phyloP scores from a whole-genome alignment of 169 alveolate genomes.

The Neospora caninum region DNA sequence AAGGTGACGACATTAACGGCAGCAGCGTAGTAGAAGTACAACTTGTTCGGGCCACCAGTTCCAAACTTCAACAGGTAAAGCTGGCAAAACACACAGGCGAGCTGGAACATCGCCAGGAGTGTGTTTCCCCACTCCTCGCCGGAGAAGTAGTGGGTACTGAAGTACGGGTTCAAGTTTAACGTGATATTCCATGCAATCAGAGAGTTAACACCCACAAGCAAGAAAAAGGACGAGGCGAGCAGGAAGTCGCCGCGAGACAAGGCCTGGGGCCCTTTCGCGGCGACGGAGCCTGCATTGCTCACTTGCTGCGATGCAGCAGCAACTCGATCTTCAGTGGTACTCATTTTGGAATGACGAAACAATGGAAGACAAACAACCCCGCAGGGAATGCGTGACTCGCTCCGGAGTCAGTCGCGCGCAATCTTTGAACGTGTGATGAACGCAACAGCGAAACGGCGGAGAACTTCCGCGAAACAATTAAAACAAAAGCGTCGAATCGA shows the following conservation, averaged over 20 bases:
- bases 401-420: no score
- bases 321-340: no score
- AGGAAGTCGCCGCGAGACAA: constrained; percentile 11
- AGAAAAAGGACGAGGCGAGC: constrained; percentile 3
- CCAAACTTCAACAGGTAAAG: background rate
- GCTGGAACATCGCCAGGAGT: constrained; percentile 40
- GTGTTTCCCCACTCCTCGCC: constrained; percentile 57
- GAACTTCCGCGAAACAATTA: no score
- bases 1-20: background rate
- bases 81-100: constrained; percentile 19
- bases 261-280: background rate
- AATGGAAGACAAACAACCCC: no score
- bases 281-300: no score
- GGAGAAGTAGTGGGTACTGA: constrained; percentile 21
- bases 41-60: background rate
- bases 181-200: constrained; percentile 49
- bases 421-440: no score
- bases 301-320: no score
- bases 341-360: no score
- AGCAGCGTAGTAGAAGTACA: background rate
- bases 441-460: no score
- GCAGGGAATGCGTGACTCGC: no score
- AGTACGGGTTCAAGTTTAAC: constrained; percentile 49
- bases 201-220: constrained; percentile 35
- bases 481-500: no score